A percentile compares a stretch with the other conserved stretches of the same genome.
phyloP scores from a whole-genome alignment of 75 land plant species.

The Sequoiadendron giganteum region DNA sequence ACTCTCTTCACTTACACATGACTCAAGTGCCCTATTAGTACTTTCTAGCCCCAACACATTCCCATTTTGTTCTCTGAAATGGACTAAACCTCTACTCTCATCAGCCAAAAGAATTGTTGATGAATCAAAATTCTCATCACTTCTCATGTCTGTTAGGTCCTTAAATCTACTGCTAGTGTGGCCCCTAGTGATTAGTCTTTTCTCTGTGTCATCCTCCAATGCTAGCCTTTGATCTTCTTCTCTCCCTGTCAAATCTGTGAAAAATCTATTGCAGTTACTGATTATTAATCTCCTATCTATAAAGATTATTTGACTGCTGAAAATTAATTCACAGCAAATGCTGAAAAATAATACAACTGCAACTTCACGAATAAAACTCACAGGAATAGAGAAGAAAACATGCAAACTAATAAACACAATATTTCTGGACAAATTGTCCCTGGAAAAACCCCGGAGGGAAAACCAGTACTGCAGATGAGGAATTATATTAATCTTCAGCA shows the following conservation, averaged over 20 bases:
- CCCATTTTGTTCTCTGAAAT: neutral
- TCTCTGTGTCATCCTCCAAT: neutral
- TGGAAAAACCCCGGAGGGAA: too few relatives aligned
- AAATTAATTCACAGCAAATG: too few relatives aligned
- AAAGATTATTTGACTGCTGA: too few relatives aligned
- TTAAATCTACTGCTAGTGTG: neutral
- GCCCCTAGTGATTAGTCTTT: neutral
- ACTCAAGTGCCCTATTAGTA: neutral
- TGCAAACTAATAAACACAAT: too few relatives aligned
- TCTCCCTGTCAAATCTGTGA: neutral
- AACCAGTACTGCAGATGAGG: too few relatives aligned
- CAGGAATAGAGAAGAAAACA: too few relatives aligned
- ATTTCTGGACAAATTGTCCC: too few relatives aligned
- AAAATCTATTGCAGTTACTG: too few relatives aligned
- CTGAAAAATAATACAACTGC: too few relatives aligned
- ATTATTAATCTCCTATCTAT: too few relatives aligned
- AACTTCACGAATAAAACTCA: too few relatives aligned
- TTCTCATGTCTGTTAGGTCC: neutral
- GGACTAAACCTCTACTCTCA: neutral
- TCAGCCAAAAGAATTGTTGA: neutral
- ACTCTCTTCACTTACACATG: neutral
- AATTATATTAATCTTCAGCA: too few relatives aligned
- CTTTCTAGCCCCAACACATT: neutral
- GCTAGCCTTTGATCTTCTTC: neutral
- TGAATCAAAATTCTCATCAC: neutral